Conservation (phyloP, 352 stramenopile genomes). For the Phytophthora chlamydospora region DNA sequence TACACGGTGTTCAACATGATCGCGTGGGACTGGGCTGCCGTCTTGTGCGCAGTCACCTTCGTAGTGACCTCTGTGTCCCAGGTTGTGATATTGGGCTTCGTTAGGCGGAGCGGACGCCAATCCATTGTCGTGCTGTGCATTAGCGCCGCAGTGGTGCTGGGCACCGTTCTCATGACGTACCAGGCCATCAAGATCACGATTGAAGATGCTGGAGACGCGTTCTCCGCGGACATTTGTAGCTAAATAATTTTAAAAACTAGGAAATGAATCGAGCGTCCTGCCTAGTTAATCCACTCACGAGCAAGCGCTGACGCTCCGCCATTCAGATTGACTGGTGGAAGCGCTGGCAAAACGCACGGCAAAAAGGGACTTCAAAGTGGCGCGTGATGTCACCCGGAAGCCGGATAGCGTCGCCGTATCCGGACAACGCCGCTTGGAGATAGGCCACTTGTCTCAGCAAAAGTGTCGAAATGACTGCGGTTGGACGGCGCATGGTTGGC, state of each 20-base stretch:
- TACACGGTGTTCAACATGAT: constrained; percentile 57
- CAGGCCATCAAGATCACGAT: constrained; percentile 52
- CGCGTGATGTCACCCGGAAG: too few species aligned
- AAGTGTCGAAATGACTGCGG: too few species aligned
- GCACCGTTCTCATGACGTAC: constrained; percentile 53
- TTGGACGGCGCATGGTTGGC: too few species aligned
- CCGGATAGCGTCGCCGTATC: too few species aligned
- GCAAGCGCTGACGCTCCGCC: too few species aligned
- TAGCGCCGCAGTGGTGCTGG: constrained; percentile 39
- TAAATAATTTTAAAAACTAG: neutral
- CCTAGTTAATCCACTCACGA: too few species aligned
- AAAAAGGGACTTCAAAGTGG: too few species aligned
- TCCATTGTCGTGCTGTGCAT: constrained; percentile 66
- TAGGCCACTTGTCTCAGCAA: too few species aligned
- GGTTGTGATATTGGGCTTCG: constrained; percentile 48
- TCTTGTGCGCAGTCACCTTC: constrained; percentile 48
- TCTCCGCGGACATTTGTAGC: constrained; percentile 41
- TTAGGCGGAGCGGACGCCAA: constrained; percentile 49
- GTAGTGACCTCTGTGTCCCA: constrained; percentile 58
- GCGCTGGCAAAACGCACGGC: too few species aligned
- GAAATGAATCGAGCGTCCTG: too few species aligned
- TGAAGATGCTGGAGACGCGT: constrained; percentile 38
- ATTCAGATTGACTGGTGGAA: too few species aligned
- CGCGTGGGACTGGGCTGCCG: constrained; percentile 47
- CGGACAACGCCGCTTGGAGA: too few species aligned